Base-by-base conservation (phyloP, 1,284 basidiomycete genomes). In the Naganishia albida region DNA sequence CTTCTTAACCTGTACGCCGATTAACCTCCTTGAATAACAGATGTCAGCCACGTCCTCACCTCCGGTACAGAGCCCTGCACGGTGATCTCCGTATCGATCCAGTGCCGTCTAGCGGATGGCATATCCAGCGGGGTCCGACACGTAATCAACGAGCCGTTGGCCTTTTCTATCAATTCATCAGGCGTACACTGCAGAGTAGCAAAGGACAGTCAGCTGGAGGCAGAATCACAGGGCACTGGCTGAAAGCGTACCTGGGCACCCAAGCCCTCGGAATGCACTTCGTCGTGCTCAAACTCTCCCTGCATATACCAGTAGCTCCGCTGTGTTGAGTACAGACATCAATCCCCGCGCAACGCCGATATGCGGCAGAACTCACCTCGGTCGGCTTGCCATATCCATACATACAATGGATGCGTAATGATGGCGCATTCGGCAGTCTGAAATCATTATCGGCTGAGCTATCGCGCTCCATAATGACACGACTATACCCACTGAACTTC, bases 331-430 rank as follows among this genome's bases (percentile, higher is more conserved):
- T 1, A 2, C 15, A 40, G 63, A 69, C 65, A 40, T 13, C 12
- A 52, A 71, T 20, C 16, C 18, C n/a, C 38, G 56, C 13, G 15
- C n/a, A n/a, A 23, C 15, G 16, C 20, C 3, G 0, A 18, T n/a
- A 26, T 10, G 25, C 7, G 34, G 10, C 10, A 10, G 10, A 34
- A 73, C 83, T 72, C 52, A 88, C 89, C 84, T 97, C 96, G 0
- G 96, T 99, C 71, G 94, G 89, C 76, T 98, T 98, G 23, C 96
- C 96, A 70, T 92, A 88, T 0, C 95, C 96, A 78, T 99, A 98
- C 10, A 94, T 84, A 72, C 95, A 98, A 78, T 88, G 91, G 38
- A 55, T 60, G 23, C 59, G 53, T 59, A 55, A 42, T 16, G 63
- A 64, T 1, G 55, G 63, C 16, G 66, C 63, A 26, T 60, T 50